Conservation (phyloP, 495 filamentous ascomycete species). For the Trichoderma gamsii region DNA sequence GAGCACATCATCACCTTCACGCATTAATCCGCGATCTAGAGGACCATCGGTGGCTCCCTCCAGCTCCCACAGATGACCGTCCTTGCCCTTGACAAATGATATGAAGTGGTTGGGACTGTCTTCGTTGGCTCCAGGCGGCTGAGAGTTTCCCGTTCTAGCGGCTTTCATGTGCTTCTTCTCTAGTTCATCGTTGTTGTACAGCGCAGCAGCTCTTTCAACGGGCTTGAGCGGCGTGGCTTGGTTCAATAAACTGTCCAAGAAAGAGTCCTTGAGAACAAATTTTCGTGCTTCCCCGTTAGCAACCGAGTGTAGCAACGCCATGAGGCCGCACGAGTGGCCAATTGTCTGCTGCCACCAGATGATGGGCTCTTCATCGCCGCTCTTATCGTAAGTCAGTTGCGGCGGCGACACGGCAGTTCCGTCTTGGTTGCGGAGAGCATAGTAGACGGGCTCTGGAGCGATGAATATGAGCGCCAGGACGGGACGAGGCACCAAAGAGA, state of each 20-base stretch:
- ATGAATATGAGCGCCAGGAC: conserved; percentile 71
- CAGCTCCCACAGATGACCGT: conserved; percentile 73
- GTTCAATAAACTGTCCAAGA: conserved; percentile 35
- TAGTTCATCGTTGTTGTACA: conserved; percentile 63
- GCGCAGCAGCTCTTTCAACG: conserved; percentile 55
- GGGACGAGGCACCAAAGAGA: conserved; percentile 68
- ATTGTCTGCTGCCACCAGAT: conserved; percentile 94
- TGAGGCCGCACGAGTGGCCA: conserved; percentile 77
- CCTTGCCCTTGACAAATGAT: conserved; percentile 60
- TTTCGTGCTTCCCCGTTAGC: conserved; percentile 45
- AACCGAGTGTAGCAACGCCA: conserved; percentile 73
- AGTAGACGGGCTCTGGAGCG: conserved; percentile 59
- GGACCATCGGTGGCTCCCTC: conserved; percentile 70
- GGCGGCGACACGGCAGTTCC: conserved; percentile 37
- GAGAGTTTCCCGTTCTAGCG: conserved; percentile 60
- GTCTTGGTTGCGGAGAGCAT: conserved; percentile 55
- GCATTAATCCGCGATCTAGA: conserved; percentile 58
- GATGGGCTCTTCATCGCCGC: conserved; percentile 39
- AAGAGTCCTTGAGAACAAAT: conserved; percentile 40
- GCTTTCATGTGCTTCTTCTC: conserved; percentile 65
- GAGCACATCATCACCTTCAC: conserved; percentile 61
- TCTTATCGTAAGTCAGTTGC: conserved; percentile 21
- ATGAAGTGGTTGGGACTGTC: conserved; percentile 65
- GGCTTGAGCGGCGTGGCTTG: conserved; percentile 44
- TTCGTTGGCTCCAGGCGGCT: conserved; percentile 44